Evolutionary conservation across 805 yeast species (phyloP), one percentile per base, ranked within the genome.

Genomic region (Metschnikowia baotianmanensis): DNA sequence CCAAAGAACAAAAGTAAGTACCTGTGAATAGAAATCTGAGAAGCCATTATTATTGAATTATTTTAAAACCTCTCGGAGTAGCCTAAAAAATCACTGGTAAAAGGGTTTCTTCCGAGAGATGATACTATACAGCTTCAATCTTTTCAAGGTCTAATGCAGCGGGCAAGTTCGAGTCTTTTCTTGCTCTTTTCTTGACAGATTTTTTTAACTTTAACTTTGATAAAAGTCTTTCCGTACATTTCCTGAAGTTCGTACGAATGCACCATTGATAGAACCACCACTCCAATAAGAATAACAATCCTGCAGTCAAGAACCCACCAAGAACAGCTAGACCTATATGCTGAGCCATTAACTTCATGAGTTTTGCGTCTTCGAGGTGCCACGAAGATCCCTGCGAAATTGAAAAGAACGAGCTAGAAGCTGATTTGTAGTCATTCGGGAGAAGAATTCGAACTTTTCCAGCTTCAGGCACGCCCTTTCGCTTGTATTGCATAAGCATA

Each of bases 341-440:
- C 48, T 77, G 73, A 13, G 86, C 88, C 63, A 89, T 65, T 7
- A 77, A 66, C 56, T 85, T 80, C 62, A 89, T 78, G 57, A 86
- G 77, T 39, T 79, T 73, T 9, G 96, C 96, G 61, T 90, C 97
- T 50, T 82, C 87, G 55, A 78, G 65, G 63, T 90, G 97, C 97
- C 97, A 90, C 19, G 95, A 85, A 0, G 95, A 86, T 33, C 97
- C 97, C 40, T 78, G 76, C 0, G 87, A 70, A 40, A 86, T 82
- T 28, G 79, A 72, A 62, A 90, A 89, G 58, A 86, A 85, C 0
- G 89, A 75, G 50, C 72, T 65, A 1, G 72, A 56, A 46, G 72
- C 74, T 43, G 76, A 67, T 57, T 84, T 85, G 62, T 86, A 86
- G 58, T 84, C 89, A 27, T 63, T 59, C 4, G 95, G 91, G 67